phyloP scores from a whole-genome alignment of 73 alveolate species.

The Paraurostyla sp. region DNA sequence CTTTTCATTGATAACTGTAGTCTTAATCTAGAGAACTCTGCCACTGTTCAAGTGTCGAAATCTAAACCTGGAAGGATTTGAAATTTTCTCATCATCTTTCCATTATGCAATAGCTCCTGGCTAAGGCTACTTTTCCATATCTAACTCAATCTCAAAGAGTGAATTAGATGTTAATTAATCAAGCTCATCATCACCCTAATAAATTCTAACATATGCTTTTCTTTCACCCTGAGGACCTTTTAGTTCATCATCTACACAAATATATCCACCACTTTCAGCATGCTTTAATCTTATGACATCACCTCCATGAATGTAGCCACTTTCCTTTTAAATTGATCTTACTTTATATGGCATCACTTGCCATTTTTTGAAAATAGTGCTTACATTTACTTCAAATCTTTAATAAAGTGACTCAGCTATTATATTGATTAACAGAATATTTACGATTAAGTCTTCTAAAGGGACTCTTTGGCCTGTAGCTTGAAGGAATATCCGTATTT shows the following conservation, averaged over 20 bases:
- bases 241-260: slow-evolving; percentile 53
- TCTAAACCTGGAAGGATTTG: neutral
- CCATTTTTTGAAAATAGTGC: slow-evolving; percentile 49
- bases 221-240: slow-evolving; percentile 37
- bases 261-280: slow-evolving; percentile 69
- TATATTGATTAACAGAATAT: neutral
- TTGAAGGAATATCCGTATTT: slow-evolving; percentile 29
- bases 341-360: slow-evolving; percentile 26
- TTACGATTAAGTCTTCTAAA: slow-evolving; percentile 25
- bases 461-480: slow-evolving; percentile 55
- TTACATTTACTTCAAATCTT: slow-evolving; percentile 53
- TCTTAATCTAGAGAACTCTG: slow-evolving; percentile 1
- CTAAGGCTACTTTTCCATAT: neutral
- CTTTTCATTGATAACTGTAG: neutral
- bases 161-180: slow-evolving; percentile 50
- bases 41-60: slow-evolving; percentile 75
- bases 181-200: slow-evolving; percentile 62
- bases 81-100: neutral
- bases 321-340: slow-evolving; percentile 15
- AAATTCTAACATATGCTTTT: slow-evolving; percentile 61
- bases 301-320: slow-evolving; percentile 33
- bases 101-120: slow-evolving; percentile 5
- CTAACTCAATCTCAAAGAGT: slow-evolving; percentile 65
- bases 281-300: slow-evolving; percentile 67
- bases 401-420: neutral